These are phyloP conservation scores for Jackrogersella multiformis DNA, from an alignment of 495 filamentous ascomycete species.

Conservation along the genomic window DNA sequence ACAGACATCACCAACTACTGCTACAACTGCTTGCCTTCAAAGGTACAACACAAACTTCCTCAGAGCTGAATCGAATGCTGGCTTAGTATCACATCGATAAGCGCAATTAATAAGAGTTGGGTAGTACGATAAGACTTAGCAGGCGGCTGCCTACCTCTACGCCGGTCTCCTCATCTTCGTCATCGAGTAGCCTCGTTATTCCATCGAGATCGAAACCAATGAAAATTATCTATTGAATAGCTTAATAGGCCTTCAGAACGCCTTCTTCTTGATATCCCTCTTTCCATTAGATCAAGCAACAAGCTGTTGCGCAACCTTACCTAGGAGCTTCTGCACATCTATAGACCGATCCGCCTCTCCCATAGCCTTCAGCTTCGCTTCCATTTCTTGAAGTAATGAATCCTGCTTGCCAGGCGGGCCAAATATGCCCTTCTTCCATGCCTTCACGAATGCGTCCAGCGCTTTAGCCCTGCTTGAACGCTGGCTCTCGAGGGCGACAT, in stretches of 20 bases:
- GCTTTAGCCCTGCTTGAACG: constrained; percentile 52
- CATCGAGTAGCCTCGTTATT: background rate
- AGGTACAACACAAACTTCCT: too few relatives aligned
- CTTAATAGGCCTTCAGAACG: background rate
- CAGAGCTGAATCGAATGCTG: too few relatives aligned
- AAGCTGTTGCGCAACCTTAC: constrained; percentile 33
- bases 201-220: background rate
- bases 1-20: too few relatives aligned
- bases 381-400: constrained; percentile 23
- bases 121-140: too few relatives aligned
- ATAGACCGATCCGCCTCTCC: constrained; percentile 51
- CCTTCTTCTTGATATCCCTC: background rate
- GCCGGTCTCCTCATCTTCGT: background rate
- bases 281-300: background rate
- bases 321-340: constrained; percentile 53
- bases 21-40: too few relatives aligned
- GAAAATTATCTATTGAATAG: background rate
- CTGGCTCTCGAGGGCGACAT: constrained; percentile 51
- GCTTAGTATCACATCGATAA: too few relatives aligned
- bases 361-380: constrained; percentile 42
- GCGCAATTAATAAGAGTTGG: too few relatives aligned
- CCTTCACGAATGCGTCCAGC: constrained; percentile 42
- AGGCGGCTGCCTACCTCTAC: too few relatives aligned
- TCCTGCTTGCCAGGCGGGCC: constrained; percentile 31
- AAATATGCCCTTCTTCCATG: constrained; percentile 46